Conservation (phyloP, 306 rosid species). For the Cucumis cinereus region DNA sequence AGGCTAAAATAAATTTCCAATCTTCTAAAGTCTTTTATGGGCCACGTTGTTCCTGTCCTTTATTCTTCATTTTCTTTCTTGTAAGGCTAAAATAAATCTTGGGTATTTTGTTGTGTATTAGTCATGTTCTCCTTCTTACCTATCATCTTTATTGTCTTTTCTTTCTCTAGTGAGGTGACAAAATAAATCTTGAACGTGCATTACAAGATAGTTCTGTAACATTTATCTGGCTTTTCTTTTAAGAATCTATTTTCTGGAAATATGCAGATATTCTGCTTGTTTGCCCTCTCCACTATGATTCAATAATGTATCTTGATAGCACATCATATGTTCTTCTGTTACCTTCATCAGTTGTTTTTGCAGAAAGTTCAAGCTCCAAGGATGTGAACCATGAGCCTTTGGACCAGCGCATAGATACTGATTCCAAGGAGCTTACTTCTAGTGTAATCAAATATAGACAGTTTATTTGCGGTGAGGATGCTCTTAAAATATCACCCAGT, state of each 20-base stretch:
- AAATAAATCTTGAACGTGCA: background rate
- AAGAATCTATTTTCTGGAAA: background rate
- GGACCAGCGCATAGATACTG: conserved; percentile 35
- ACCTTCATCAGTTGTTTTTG: conserved; percentile 18
- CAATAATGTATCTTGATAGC: background rate
- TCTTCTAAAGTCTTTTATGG: background rate
- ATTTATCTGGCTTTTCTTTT: background rate
- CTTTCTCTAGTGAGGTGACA: background rate
- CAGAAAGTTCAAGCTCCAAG: conserved; percentile 36
- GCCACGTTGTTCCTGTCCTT: background rate
- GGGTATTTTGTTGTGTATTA: background rate
- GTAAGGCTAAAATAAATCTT: background rate
- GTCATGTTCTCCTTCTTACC: background rate
- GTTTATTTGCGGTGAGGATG: conserved; percentile 81
- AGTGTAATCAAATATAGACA: conserved; percentile 31
- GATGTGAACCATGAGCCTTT: conserved; percentile 24
- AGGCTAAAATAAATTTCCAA: background rate
- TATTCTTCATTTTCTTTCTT: background rate
- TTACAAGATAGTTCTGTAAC: background rate
- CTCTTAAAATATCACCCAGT: conserved; percentile 54
- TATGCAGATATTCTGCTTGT: background rate
- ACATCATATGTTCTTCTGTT: background rate
- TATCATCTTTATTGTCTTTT: background rate
- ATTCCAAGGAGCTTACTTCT: conserved; percentile 30
- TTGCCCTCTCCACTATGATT: background rate